Percentiles rank a stretch among this genome's conserved stretches.
These are phyloP conservation scores for Hamamelis virginiana DNA, from an alignment of 164 flowering plant species.

Conservation along the genomic window DNA sequence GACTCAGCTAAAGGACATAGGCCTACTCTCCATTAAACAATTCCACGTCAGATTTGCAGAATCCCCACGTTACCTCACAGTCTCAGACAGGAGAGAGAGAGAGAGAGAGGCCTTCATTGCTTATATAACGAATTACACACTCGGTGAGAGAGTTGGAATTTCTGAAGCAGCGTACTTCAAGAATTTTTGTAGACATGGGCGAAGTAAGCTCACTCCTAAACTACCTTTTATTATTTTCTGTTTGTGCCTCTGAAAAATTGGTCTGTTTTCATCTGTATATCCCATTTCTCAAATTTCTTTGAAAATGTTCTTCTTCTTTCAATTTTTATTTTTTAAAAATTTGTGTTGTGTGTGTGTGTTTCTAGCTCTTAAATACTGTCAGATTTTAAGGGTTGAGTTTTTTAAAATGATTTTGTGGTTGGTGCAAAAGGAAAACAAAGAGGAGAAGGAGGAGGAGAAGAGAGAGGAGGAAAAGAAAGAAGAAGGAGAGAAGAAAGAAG, in stretches of 20 bases:
- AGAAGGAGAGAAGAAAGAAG: constrained; percentile 25
- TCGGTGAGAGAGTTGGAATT: neutral
- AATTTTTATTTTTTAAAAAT: too few species aligned
- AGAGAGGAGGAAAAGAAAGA: constrained; percentile 22
- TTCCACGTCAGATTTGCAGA: constrained; percentile 28
- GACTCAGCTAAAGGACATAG: constrained; percentile 16
- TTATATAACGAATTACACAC: neutral
- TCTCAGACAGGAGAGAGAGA: neutral
- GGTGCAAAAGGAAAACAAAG: constrained; percentile 18
- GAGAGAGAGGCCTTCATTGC: neutral
- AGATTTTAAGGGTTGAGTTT: neutral
- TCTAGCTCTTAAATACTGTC: too few species aligned
- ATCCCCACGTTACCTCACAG: constrained; percentile 12
- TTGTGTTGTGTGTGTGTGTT: too few species aligned
- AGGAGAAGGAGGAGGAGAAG: constrained; percentile 20
- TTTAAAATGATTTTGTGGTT: neutral
- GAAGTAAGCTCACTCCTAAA: constrained; percentile 23
- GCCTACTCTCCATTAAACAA: constrained; percentile 12
- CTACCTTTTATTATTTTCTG: neutral
- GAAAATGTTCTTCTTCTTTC: too few species aligned
- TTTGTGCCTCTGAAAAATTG: too few species aligned
- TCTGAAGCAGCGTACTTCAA: neutral
- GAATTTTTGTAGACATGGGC: constrained; percentile 24
- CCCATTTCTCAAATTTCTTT: too few species aligned
- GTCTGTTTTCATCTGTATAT: too few species aligned